Percentiles rank a stretch among this genome's conserved stretches.
Conservation (phyloP, 1,284 basidiomycete species). For the Ustilago shanxiensis region DNA sequence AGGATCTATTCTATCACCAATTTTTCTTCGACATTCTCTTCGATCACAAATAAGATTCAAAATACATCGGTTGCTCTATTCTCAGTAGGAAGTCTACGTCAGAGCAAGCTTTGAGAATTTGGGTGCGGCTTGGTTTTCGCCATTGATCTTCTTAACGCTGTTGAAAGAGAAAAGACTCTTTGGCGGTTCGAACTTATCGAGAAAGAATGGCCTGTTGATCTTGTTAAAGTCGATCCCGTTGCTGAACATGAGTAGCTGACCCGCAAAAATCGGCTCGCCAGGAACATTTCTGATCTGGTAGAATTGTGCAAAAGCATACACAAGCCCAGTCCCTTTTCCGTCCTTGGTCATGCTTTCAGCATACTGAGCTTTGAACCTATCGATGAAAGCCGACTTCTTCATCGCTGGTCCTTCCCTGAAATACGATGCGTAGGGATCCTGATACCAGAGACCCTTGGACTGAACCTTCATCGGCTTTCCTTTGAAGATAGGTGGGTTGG, state of each 20-base stretch:
- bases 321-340: background rate
- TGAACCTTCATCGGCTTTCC: background rate
- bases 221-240: conserved; percentile 4
- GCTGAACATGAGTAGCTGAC: conserved; percentile 11
- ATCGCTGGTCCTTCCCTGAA: background rate
- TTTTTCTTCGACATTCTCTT: too few species aligned
- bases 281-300: conserved; percentile 6
- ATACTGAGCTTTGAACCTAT: conserved; percentile 9
- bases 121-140: too few species aligned
- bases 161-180: too few species aligned
- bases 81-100: too few species aligned
- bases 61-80: too few species aligned
- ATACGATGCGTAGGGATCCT: background rate
- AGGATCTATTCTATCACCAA: too few species aligned
- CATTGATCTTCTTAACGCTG: too few species aligned
- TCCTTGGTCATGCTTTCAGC: background rate
- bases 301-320: conserved; percentile 5
- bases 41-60: too few species aligned
- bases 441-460: conserved; percentile 12
- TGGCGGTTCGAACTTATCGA: background rate
- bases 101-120: too few species aligned
- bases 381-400: conserved; percentile 4
- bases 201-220: conserved; percentile 10
- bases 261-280: conserved; percentile 9
- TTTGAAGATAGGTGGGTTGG: background rate